phyloP scores from a whole-genome alignment of 257 asterid genomes.

The Coffea canephora region DNA sequence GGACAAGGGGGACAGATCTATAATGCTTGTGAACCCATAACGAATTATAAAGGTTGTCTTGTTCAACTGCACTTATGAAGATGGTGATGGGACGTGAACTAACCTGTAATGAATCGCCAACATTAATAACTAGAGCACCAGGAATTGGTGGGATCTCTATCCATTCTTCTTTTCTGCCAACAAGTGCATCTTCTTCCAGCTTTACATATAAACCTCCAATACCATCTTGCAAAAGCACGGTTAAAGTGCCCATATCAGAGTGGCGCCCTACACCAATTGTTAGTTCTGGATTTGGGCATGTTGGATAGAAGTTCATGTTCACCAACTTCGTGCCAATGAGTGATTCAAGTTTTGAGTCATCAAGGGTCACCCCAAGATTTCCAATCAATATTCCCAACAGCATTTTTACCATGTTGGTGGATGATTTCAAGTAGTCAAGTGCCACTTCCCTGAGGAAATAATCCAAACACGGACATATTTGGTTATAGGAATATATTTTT shows the following conservation, averaged over 20 bases:
- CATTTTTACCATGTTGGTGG: conserved; percentile 26
- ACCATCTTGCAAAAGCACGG: conserved; percentile 41
- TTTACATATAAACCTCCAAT: conserved; percentile 45
- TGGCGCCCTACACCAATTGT: conserved; percentile 41
- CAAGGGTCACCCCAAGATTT: conserved; percentile 24
- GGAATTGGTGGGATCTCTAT: conserved; percentile 36
- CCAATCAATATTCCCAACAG: conserved; percentile 25
- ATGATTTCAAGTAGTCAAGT: conserved; percentile 32
- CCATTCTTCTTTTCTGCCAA: conserved; percentile 26
- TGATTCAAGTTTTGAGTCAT: conserved; percentile 21
- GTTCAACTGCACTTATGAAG: no score
- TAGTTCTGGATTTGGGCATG: conserved; percentile 39
- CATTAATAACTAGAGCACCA: conserved; percentile 35
- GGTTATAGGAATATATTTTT: no score
- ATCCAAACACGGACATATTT: no score
- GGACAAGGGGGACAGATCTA: no score
- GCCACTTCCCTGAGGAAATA: conserved; percentile 22
- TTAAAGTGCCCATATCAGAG: conserved; percentile 40
- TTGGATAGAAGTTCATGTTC: conserved; percentile 41
- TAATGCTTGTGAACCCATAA: no score
- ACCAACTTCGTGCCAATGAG: conserved; percentile 29
- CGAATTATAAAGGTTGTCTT: no score
- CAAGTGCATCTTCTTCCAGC: conserved; percentile 19
- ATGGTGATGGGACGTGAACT: background rate
- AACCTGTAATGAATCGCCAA: conserved; percentile 45